Evolutionary conservation across 2,329 filamentous ascomycete genomes (phyloP).

Genomic region (Beauveria varroae): DNA sequence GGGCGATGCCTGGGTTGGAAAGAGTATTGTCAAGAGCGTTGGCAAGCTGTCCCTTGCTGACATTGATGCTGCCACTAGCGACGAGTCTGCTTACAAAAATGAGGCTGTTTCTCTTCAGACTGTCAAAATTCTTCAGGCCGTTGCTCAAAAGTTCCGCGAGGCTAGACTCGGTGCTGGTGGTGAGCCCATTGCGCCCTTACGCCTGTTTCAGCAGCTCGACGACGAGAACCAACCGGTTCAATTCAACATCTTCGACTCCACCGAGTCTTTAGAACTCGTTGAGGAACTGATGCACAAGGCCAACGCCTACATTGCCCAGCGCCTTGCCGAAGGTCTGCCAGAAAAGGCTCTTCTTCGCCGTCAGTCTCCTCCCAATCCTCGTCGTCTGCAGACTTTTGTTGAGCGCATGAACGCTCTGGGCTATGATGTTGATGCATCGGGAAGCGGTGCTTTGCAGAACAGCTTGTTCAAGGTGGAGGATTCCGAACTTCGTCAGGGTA

Average conservation of each 20-base stretch:
- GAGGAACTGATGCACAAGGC: slow-evolving; percentile 94
- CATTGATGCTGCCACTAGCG: slow-evolving; percentile 73
- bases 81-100: slow-evolving; percentile 54
- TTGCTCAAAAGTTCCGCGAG: slow-evolving; percentile 88
- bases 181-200: slow-evolving; percentile 74
- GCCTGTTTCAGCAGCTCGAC: slow-evolving; percentile 86
- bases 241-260: slow-evolving; percentile 91
- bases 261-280: slow-evolving; percentile 81
- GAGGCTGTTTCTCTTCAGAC: slow-evolving; percentile 63
- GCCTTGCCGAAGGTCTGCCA: slow-evolving; percentile 68
- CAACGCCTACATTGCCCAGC: slow-evolving; percentile 82
- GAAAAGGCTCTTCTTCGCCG: slow-evolving; percentile 90
- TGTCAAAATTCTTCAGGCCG: slow-evolving; percentile 70
- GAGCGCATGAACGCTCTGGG: slow-evolving; percentile 90
- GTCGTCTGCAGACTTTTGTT: slow-evolving; percentile 81
- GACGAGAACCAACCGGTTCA: slow-evolving; percentile 97
- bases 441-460: slow-evolving; percentile 86
- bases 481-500: slow-evolving; percentile 83
- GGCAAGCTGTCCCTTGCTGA: slow-evolving; percentile 80
- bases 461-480: slow-evolving; percentile 93
- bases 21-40: slow-evolving; percentile 84
- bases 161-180: slow-evolving; percentile 73
- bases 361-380: slow-evolving; percentile 76
- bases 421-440: slow-evolving; percentile 81
- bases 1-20: slow-evolving; percentile 88